phyloP scores from a whole-genome alignment of 306 rosid genomes.

The Ammopiptanthus mongolicus region DNA sequence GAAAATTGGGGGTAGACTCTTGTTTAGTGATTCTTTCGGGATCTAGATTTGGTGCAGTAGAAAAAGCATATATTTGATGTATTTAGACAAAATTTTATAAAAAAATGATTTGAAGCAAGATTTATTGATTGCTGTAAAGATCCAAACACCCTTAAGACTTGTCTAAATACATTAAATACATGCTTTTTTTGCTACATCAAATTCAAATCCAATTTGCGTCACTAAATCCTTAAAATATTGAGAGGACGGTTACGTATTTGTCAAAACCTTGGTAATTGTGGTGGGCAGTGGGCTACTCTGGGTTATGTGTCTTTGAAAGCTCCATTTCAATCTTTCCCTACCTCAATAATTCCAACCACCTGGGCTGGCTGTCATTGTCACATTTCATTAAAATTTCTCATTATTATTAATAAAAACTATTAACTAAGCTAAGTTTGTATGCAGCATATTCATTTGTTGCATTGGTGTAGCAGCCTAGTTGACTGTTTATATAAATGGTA shows the following conservation, averaged over 20 bases:
- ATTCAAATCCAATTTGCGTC: no score
- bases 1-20: conserved; percentile 1
- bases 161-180: no score
- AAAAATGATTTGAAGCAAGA: no score
- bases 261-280: conserved; percentile 16
- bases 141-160: no score
- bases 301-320: conserved; percentile 44
- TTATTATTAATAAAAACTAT: neutral
- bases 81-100: no score
- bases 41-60: no score
- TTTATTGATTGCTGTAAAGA: no score
- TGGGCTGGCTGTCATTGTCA: conserved; percentile 50
- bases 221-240: conserved; percentile 29
- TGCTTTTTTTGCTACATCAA: no score
- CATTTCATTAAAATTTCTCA: conserved; percentile 11
- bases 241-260: conserved; percentile 38
- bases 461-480: conserved; percentile 10
- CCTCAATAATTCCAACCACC: conserved; percentile 55
- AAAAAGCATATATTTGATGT: no score
- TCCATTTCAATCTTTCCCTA: conserved; percentile 48
- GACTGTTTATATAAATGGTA: neutral
- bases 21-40: conserved; percentile 31
- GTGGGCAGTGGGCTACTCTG: conserved; percentile 17
- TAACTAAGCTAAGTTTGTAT: conserved; percentile 2
- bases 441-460: neutral